These are phyloP conservation scores for Trichoderma atroviride DNA, from an alignment of 2,329 filamentous ascomycete species.

Conservation along the genomic window DNA sequence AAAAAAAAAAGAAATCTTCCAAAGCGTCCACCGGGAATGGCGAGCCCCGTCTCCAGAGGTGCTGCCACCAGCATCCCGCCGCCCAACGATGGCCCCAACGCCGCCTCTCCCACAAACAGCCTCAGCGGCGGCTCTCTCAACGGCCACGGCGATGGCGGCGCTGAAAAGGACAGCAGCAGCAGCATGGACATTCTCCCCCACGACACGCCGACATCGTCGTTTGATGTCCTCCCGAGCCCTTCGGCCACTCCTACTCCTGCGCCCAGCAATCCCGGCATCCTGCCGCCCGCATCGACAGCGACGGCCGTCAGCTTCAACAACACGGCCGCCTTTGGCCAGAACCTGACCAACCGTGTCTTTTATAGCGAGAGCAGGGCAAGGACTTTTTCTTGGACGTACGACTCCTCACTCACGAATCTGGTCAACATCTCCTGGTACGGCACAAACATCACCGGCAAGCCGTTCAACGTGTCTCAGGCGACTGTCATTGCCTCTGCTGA, in stretches of 20 bases:
- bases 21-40: neutral
- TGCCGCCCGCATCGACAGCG: neutral
- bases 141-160: neutral
- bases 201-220: neutral
- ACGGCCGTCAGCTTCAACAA: constrained; percentile 17
- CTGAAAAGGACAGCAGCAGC: neutral
- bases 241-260: neutral
- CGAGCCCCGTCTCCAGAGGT: neutral
- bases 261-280: neutral
- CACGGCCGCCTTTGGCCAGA: neutral
- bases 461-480: constrained; percentile 2
- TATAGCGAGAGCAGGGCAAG: neutral
- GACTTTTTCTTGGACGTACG: constrained; percentile 9
- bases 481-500: neutral
- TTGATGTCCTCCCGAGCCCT: neutral
- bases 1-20: neutral
- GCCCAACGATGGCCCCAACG: neutral
- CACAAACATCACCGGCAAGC: neutral
- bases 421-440: constrained; percentile 19
- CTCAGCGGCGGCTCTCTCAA: neutral
- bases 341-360: constrained; percentile 2
- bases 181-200: neutral
- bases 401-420: neutral
- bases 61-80: constrained; percentile 1
- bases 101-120: neutral